A percentile compares a stretch with the other conserved stretches of the same genome.
phyloP scores from a whole-genome alignment of 495 filamentous ascomycete genomes.

The Lasiosphaeris hirsuta region DNA sequence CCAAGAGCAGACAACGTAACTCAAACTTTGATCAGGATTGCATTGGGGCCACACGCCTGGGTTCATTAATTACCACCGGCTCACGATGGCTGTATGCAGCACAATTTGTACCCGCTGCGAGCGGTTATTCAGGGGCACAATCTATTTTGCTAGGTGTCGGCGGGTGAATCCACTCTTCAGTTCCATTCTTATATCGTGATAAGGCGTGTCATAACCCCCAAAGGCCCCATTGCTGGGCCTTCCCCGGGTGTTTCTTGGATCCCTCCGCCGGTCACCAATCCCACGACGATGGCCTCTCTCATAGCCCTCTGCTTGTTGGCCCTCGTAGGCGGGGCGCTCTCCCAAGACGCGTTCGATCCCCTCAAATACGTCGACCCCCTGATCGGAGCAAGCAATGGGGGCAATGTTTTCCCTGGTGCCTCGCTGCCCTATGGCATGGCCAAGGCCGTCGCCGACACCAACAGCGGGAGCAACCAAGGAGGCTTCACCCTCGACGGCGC shows the following conservation, averaged over 20 bases:
- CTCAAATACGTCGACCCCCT: slow-evolving; percentile 51
- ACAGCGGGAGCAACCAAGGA: slow-evolving; percentile 61
- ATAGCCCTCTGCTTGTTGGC: slow-evolving; percentile 11
- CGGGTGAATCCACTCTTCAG: neutral
- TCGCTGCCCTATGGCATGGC: slow-evolving; percentile 74
- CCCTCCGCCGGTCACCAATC: neutral
- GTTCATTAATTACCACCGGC: slow-evolving; percentile 3
- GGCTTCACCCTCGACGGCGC: slow-evolving; percentile 66
- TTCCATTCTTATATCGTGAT: neutral
- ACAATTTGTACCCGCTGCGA: slow-evolving; percentile 1
- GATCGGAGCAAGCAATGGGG: slow-evolving; percentile 58
- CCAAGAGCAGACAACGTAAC: neutral
- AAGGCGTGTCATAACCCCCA: neutral
- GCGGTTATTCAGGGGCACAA: slow-evolving; percentile 2
- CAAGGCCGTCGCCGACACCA: slow-evolving; percentile 72
- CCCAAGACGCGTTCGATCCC: slow-evolving; percentile 32
- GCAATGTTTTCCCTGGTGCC: slow-evolving; percentile 74
- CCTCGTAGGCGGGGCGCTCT: slow-evolving; percentile 3
- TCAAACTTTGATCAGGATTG: neutral
- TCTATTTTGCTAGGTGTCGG: neutral
- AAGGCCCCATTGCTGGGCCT: neutral
- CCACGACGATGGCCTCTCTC: slow-evolving; percentile 7
- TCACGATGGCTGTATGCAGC: neutral
- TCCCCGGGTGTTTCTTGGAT: neutral
- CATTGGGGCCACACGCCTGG: neutral